A percentile compares a stretch with the other conserved stretches of the same genome.
Conservation (phyloP, 371 early-diverging fungal genomes). For the Haplosporangium sp. region DNA sequence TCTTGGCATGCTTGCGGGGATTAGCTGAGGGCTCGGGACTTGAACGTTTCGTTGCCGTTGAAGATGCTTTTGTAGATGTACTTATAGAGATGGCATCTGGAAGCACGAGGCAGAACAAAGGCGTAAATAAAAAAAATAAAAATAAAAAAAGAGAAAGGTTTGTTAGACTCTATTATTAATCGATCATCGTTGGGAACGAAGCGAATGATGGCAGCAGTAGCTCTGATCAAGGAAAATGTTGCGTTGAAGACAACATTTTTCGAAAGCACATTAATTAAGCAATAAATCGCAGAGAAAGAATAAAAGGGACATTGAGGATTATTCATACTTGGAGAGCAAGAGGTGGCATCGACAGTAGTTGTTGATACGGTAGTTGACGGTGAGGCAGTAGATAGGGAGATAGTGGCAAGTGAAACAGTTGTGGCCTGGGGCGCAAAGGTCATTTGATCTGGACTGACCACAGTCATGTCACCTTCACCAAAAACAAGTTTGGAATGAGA, state of each 20-base stretch:
- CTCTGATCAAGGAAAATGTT: neutral
- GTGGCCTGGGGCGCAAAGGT: slow-evolving; percentile 39
- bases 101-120: neutral
- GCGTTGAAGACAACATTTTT: too few relatives aligned
- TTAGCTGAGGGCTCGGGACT: slow-evolving; percentile 35
- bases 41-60: slow-evolving; percentile 16
- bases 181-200: neutral
- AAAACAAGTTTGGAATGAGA: slow-evolving; percentile 16
- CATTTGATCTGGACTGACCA: slow-evolving; percentile 40
- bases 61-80: slow-evolving; percentile 9
- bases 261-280: neutral
- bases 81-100: slow-evolving; percentile 7
- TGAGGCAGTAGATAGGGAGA: slow-evolving; percentile 9
- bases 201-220: neutral
- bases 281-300: neutral
- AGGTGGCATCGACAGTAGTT: neutral
- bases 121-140: neutral
- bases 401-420: slow-evolving; percentile 21
- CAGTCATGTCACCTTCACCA: slow-evolving; percentile 11
- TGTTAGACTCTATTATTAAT: neutral
- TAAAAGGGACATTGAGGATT: neutral
- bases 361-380: neutral
- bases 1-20: slow-evolving; percentile 41
- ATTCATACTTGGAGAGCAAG: slow-evolving; percentile 9
- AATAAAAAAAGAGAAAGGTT: neutral